A percentile compares a stretch with the other conserved stretches of the same genome.
Conservation (phyloP, 2,329 filamentous ascomycete species). For the Alternaria brassicae region DNA sequence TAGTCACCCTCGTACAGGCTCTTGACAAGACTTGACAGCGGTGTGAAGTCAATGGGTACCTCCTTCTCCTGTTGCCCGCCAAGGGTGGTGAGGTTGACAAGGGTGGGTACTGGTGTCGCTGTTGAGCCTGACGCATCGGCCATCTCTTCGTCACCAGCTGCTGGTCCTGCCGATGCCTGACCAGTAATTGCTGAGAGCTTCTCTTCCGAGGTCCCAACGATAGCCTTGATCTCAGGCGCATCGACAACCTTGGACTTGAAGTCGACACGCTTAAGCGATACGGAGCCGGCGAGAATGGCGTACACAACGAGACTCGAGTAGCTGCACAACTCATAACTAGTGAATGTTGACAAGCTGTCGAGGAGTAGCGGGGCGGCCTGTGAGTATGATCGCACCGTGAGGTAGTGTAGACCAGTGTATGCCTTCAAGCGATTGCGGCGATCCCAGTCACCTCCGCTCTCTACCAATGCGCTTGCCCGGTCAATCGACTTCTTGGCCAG, state of each 20-base stretch:
- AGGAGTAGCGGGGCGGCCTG: slow-evolving; percentile 90
- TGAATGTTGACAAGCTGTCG: slow-evolving; percentile 97
- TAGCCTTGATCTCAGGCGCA: slow-evolving; percentile 96
- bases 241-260: slow-evolving; percentile 99
- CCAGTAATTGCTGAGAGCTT: slow-evolving; percentile 84
- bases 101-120: slow-evolving; percentile 65
- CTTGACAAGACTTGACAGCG: slow-evolving; percentile 85
- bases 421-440: slow-evolving; percentile 97
- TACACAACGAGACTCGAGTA: slow-evolving; percentile 96
- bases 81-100: slow-evolving; percentile 87
- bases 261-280: slow-evolving; percentile 94
- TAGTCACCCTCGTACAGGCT: slow-evolving; percentile 95
- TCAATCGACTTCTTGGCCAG: slow-evolving; percentile 95
- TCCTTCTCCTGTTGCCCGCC: slow-evolving; percentile 82
- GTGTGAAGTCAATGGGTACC: slow-evolving; percentile 84
- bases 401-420: slow-evolving; percentile 91
- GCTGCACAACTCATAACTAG: slow-evolving; percentile 96
- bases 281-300: slow-evolving; percentile 90
- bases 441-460: slow-evolving; percentile 97
- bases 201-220: slow-evolving; percentile 88
- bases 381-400: slow-evolving; percentile 90
- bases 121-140: slow-evolving; percentile 63
- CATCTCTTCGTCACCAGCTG: slow-evolving; percentile 78
- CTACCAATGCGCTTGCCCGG: slow-evolving; percentile 86
- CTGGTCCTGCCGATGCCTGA: slow-evolving; percentile 79